phyloP scores from a whole-genome alignment of 192 early-diverging fungal species.

The Backusella macrospora region DNA sequence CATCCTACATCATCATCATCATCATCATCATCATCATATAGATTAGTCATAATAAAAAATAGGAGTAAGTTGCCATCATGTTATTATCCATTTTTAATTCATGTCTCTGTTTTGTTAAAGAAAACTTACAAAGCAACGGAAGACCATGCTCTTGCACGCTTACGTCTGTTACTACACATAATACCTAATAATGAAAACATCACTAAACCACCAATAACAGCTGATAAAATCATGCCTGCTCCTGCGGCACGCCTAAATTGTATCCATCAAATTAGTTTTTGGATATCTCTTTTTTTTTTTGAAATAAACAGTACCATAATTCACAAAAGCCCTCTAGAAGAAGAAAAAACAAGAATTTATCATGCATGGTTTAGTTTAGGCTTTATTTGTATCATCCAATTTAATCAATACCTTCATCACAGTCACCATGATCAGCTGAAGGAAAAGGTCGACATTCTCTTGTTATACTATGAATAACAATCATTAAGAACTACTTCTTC shows the following conservation, averaged over 20 bases:
- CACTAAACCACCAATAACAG: conserved; percentile 32
- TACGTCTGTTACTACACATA: conserved; percentile 36
- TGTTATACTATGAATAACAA: conserved; percentile 20
- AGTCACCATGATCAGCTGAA: conserved; percentile 30
- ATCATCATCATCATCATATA: neutral
- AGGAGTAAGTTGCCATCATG: conserved; percentile 2
- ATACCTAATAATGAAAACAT: conserved; percentile 32
- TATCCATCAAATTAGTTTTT: neutral
- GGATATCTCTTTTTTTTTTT: neutral
- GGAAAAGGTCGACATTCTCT: conserved; percentile 40
- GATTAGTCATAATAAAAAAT: neutral
- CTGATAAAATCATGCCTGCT: conserved; percentile 36
- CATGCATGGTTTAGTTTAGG: no score
- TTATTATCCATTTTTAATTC: neutral
- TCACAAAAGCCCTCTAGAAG: conserved; percentile 44
- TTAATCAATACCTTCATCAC: conserved; percentile 30
- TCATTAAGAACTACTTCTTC: neutral
- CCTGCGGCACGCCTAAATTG: conserved; percentile 30
- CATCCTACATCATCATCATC: neutral
- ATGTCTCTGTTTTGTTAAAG: no score
- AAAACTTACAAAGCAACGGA: conserved; percentile 30
- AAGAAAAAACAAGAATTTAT: no score
- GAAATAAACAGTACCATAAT: conserved; percentile 20
- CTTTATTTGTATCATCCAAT: conserved; percentile 6
- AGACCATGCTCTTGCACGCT: conserved; percentile 33